Conservation (phyloP, 2,329 filamentous ascomycete genomes). For the Aspergillus calidoustus region DNA sequence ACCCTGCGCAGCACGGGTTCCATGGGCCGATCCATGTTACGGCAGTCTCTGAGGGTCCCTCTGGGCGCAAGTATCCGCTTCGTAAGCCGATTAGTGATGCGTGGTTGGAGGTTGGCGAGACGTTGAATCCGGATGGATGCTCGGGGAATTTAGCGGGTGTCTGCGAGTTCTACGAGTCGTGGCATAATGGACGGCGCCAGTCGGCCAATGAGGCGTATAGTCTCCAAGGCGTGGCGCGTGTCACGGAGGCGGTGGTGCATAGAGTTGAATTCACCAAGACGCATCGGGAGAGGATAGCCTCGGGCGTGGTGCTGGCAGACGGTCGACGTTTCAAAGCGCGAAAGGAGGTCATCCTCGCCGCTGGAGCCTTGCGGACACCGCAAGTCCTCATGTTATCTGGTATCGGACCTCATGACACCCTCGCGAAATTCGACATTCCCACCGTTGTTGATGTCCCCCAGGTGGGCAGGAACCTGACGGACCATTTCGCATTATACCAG, state of each 20-base stretch:
- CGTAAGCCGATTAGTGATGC: neutral
- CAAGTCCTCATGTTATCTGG: conserved; percentile 66
- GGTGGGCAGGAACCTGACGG: conserved; percentile 15
- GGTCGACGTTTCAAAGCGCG: neutral
- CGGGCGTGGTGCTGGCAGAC: neutral
- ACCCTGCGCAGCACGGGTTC: neutral
- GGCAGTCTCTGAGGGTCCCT: neutral
- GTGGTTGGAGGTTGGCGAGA: neutral
- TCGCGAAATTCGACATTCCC: neutral
- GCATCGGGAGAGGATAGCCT: neutral
- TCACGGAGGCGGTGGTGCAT: neutral
- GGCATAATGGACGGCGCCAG: neutral
- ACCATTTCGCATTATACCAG: conserved; percentile 15
- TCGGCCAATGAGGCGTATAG: neutral
- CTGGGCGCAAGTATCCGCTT: neutral
- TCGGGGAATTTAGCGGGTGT: neutral
- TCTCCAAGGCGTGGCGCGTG: neutral
- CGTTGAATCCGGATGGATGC: neutral
- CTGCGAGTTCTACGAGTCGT: neutral
- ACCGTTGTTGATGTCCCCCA: neutral
- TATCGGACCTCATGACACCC: conserved; percentile 47
- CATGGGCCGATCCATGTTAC: neutral
- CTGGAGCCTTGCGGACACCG: conserved; percentile 61
- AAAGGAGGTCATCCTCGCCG: conserved; percentile 62
- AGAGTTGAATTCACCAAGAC: neutral